A percentile compares a stretch with the other conserved stretches of the same genome.
Conservation (phyloP, 371 early-diverging fungal genomes). For the Mucor indicus region DNA sequence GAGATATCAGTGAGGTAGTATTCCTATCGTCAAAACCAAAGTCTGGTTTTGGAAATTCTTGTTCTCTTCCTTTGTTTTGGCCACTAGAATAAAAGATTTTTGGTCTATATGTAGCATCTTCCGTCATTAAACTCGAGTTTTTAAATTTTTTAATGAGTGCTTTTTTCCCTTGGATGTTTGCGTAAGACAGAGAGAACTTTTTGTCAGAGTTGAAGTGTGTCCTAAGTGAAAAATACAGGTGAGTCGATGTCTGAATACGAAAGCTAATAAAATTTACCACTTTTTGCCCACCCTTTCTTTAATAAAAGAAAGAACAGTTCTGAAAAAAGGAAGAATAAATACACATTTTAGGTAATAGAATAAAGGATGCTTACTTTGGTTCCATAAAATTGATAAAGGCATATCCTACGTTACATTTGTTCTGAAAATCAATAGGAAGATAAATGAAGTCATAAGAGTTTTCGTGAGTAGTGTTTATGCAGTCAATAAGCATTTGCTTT, state of each 20-base stretch:
- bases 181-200: constrained; percentile 81
- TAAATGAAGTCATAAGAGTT: constrained; percentile 85
- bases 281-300: constrained; percentile 74
- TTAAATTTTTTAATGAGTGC: constrained; percentile 86
- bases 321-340: too few species aligned
- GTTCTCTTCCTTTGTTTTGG: constrained; percentile 55
- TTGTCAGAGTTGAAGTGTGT: constrained; percentile 86
- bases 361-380: constrained; percentile 40
- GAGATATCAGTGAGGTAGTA: too few species aligned
- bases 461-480: constrained; percentile 72
- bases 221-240: too few species aligned
- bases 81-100: constrained; percentile 72
- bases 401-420: constrained; percentile 87
- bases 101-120: constrained; percentile 72
- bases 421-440: constrained; percentile 91
- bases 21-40: too few species aligned
- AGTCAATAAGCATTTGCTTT: constrained; percentile 6
- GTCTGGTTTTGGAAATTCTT: constrained; percentile 15
- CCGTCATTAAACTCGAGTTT: constrained; percentile 78
- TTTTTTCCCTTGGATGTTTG: constrained; percentile 83
- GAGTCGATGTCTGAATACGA: too few species aligned
- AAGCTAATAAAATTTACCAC: too few species aligned
- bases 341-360: too few species aligned
- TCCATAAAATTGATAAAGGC: constrained; percentile 89
- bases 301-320: constrained; percentile 70